Evolutionary conservation across 1,139 yeast genomes (phyloP), one percentile per base, ranked within the genome.

Genomic region (Magnusiomyces suaveolens): DNA sequence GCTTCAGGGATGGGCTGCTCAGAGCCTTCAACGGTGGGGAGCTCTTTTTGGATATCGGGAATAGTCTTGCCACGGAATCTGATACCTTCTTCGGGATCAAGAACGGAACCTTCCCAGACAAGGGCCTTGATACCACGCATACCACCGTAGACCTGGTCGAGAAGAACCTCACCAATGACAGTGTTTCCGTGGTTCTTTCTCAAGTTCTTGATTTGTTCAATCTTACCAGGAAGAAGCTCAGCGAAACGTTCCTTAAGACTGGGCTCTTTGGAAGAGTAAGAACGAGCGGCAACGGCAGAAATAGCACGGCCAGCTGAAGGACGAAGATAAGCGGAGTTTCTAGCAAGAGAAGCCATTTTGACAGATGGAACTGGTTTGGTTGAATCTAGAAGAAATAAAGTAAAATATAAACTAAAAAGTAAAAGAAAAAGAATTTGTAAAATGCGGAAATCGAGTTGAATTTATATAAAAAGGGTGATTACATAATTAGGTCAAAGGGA

Each of bases 61-160:
- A 92, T 92, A 66, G 98, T 90, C 76, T 84, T 82, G 68, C 97
- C 97, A 78, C 97, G 88, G 83, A 92, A 92, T 72, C 97, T 84
- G 72, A 92, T 92, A 70, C 98, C 98, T 76, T 92, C 98, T 64
- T 85, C 85, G 65, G 98, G 95, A 75, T 92, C 98, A 72, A 92
- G 80, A 56, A 92, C 98, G 56, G 97, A 90, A 68, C 98, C 98
- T 80, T 92, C 97, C 97, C 97, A 92, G 59, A 92, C 97, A 66
- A 92, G 80, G 69, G 96, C 96, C 76, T 87, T 87, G 77, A 90
- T 87, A 74, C 97, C 97, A 77, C 97, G 84, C 96, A 87, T 88
- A 81, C 98, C 98, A 80, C 97, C 98, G 77, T 92, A 92, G 54
- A 96, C 96, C 78, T 92, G 97, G 75, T 88, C 96, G 64, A 92